phyloP scores from a whole-genome alignment of 257 asterid species.

The Paulownia fortunei region DNA sequence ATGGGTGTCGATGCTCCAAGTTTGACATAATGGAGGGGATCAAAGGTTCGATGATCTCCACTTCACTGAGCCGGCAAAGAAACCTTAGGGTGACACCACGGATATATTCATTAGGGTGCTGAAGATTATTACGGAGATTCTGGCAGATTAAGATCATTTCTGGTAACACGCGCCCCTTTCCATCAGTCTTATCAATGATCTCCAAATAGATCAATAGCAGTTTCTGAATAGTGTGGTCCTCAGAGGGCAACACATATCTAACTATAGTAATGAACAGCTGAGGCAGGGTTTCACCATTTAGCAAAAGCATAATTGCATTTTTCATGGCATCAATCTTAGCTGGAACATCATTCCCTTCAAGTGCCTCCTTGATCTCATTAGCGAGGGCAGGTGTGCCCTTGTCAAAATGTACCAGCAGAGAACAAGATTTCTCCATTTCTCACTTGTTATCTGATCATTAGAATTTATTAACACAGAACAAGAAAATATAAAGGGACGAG shows the following conservation, averaged over 20 bases:
- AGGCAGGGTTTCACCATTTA: slow-evolving; percentile 94
- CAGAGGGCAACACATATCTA: slow-evolving; percentile 90
- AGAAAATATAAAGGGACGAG: background rate
- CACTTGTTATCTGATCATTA: slow-evolving; percentile 36
- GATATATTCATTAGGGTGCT: slow-evolving; percentile 91
- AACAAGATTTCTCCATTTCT: slow-evolving; percentile 88
- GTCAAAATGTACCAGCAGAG: slow-evolving; percentile 88
- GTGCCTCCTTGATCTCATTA: slow-evolving; percentile 98
- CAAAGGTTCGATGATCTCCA: slow-evolving; percentile 91
- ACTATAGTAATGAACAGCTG: slow-evolving; percentile 89
- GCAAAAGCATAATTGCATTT: slow-evolving; percentile 88
- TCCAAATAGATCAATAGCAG: slow-evolving; percentile 84
- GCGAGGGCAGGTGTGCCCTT: slow-evolving; percentile 93
- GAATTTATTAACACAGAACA: slow-evolving; percentile 13
- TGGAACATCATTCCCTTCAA: slow-evolving; percentile 75
- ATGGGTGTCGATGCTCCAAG: slow-evolving; percentile 94
- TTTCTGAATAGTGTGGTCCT: slow-evolving; percentile 92
- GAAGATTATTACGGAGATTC: slow-evolving; percentile 88
- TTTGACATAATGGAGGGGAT: slow-evolving; percentile 88
- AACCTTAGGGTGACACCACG: slow-evolving; percentile 95
- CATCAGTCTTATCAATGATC: slow-evolving; percentile 90
- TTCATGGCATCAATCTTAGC: slow-evolving; percentile 92
- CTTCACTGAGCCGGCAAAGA: slow-evolving; percentile 88
- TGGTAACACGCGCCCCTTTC: slow-evolving; percentile 83
- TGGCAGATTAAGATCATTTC: slow-evolving; percentile 98